Evolutionary conservation across 495 filamentous ascomycete genomes (phyloP), one percentile per base, ranked within the genome.

Genomic region (Penicillium steckii): DNA sequence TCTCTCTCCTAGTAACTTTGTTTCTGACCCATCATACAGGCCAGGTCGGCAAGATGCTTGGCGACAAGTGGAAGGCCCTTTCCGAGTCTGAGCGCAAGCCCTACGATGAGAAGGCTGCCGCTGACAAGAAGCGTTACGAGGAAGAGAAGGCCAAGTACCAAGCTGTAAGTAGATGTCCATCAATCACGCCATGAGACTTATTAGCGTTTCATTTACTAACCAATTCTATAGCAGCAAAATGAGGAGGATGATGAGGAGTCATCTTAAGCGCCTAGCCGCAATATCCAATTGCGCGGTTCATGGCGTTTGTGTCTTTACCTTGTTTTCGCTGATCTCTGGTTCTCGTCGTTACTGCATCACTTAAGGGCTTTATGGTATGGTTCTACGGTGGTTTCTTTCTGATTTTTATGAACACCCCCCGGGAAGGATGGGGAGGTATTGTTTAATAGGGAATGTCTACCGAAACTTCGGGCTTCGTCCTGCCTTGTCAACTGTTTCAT

Each of bases 121-220:
- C 85, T 48, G 94, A 98, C 80, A 97, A 97, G 88, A 94, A 96
- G 86, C 88, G 94, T 54, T 98, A 97, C 62, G 93, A 97, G 70
- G 88, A 94, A 60, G 91, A 97, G 81, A 97, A 98, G 80, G 87
- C 88, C 53, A 85, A 78, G 50, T 98, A 97, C 82, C 83, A 88
- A 59, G 52, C 52, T 27, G 89, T 92, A 76, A 80, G 84, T 77
- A n/a, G n/a, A n/a, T 27, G 37, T 13, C 17, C 41, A 3, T 10
- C 19, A 18, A 8, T 18, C 15, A 18, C 15, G 8, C 18, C 23
- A 8, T 15, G 15, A 15, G 9, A 8, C 8, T 22, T 23, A 35
- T 19, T n/a, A n/a, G n/a, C n/a, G n/a, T 18, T 13, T 43, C 46
- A 5, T 35, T 48, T 52, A 46, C 60, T 67, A 53, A 69, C 59